These are phyloP conservation scores for Platanthera guangdongensis DNA, from an alignment of 106 monocot genomes.

Conservation along the genomic window DNA sequence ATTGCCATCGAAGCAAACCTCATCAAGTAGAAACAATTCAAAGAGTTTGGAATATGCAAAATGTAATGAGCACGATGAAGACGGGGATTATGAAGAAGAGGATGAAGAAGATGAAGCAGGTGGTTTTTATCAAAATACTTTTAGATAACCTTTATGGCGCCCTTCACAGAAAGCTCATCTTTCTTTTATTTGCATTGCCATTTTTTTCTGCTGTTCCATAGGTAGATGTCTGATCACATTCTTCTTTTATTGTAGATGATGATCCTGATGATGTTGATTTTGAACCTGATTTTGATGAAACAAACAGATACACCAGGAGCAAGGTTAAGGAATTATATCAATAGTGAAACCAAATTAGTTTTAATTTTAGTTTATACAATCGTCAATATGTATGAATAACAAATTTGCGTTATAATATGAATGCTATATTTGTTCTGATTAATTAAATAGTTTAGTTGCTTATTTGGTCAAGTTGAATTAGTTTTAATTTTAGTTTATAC, in stretches of 20 bases:
- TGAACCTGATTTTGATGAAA: conserved; percentile 73
- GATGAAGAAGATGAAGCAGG: conserved; percentile 60
- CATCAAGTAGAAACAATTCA: conserved; percentile 25
- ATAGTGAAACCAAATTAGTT: background rate
- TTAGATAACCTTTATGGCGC: background rate
- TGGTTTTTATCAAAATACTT: conserved; percentile 13
- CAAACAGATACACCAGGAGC: conserved; percentile 29
- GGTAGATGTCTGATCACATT: background rate
- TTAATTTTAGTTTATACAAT: background rate
- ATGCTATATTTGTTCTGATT: background rate
- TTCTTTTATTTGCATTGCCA: background rate
- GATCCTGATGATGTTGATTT: conserved; percentile 99
- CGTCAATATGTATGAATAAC: background rate
- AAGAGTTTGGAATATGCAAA: conserved; percentile 39
- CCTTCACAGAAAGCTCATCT: background rate
- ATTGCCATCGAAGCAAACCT: conserved; percentile 28
- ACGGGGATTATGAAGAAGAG: conserved; percentile 60
- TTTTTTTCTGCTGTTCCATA: background rate
- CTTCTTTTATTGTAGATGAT: conserved; percentile 54
- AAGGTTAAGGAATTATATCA: conserved; percentile 29
- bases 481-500: background rate
- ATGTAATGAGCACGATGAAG: conserved; percentile 55
- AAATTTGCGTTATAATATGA: background rate
- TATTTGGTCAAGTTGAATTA: background rate
- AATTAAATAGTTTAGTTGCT: background rate